phyloP scores from a whole-genome alignment of 805 yeast genomes.

The Groenewaldozyma salmanticensis region DNA sequence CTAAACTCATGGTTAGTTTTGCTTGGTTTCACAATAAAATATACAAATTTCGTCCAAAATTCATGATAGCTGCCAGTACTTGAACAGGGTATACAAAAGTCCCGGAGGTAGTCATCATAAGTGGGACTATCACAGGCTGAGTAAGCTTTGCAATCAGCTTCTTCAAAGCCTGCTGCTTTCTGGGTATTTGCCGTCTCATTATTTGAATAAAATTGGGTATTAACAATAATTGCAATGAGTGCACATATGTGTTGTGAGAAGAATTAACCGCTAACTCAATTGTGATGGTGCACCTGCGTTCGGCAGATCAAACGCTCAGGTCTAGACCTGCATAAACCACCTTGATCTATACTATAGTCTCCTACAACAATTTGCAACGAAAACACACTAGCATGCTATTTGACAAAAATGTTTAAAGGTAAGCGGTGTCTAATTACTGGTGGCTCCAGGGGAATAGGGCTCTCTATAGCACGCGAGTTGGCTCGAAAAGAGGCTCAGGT shows the following conservation, averaged over 20 bases:
- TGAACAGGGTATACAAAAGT: slow-evolving; percentile 25
- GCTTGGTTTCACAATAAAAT: slow-evolving; percentile 1
- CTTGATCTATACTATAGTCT: too few species aligned
- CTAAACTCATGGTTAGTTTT: too few species aligned
- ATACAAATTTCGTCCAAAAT: not conserved
- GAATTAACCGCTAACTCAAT: too few species aligned
- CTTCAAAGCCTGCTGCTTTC: not conserved
- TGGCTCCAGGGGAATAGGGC: slow-evolving; percentile 61
- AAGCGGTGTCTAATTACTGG: slow-evolving; percentile 41
- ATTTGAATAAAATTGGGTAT: too few species aligned
- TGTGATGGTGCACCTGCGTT: too few species aligned
- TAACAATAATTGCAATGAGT: too few species aligned
- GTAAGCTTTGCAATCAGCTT: slow-evolving; percentile 3
- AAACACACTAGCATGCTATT: not conserved
- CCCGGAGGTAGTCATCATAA: slow-evolving; percentile 18
- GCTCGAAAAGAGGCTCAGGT: slow-evolving; percentile 44
- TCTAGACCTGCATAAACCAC: too few species aligned
- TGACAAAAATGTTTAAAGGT: slow-evolving; percentile 5
- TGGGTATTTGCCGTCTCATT: too few species aligned
- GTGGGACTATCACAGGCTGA: slow-evolving; percentile 20
- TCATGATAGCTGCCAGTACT: slow-evolving; percentile 7
- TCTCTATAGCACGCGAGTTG: slow-evolving; percentile 41
- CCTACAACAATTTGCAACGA: too few species aligned
- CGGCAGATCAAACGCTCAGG: too few species aligned
- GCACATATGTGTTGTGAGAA: too few species aligned